Conservation (phyloP, 495 filamentous ascomycete species). For the Polyplosphaeria fusca region DNA sequence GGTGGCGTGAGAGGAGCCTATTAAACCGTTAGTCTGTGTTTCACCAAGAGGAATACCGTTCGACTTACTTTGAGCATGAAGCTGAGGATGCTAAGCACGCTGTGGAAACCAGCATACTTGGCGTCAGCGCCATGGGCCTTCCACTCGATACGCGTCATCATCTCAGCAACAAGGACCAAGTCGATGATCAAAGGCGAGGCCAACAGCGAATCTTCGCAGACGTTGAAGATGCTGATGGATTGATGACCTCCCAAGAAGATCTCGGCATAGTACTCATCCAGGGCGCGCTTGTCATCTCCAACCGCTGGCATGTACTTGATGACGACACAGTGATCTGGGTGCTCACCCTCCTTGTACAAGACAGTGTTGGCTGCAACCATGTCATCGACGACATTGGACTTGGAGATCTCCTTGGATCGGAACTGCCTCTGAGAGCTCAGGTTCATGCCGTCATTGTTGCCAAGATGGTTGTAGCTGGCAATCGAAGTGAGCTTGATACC, state of each 20-base stretch:
- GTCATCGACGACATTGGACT: slow-evolving; percentile 98
- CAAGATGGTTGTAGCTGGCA: slow-evolving; percentile 98
- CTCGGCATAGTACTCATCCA: slow-evolving; percentile 98
- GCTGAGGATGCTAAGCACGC: slow-evolving; percentile 93
- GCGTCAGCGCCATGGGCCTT: slow-evolving; percentile 55
- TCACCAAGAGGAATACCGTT: background rate
- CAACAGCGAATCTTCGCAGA: slow-evolving; percentile 96
- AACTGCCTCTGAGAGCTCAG: slow-evolving; percentile 96
- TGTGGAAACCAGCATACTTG: slow-evolving; percentile 92
- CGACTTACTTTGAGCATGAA: slow-evolving; percentile 88
- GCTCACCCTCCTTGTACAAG: slow-evolving; percentile 73
- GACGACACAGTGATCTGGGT: slow-evolving; percentile 49
- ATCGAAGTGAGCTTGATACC: slow-evolving; percentile 99
- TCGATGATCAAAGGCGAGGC: slow-evolving; percentile 99
- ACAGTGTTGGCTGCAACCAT: slow-evolving; percentile 96
- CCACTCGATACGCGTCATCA: slow-evolving; percentile 98
- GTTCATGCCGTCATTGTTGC: slow-evolving; percentile 99
- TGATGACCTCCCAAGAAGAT: slow-evolving; percentile 99
- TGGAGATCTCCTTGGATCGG: slow-evolving; percentile 98
- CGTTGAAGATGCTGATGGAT: slow-evolving; percentile 96
- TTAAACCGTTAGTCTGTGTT: slow-evolving; percentile 3
- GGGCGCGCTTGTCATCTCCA: slow-evolving; percentile 96
- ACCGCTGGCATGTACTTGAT: slow-evolving; percentile 95
- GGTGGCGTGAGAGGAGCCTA: slow-evolving; percentile 87
- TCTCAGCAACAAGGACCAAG: slow-evolving; percentile 84